These are phyloP conservation scores for Yarrowia deformans DNA, from an alignment of 805 yeast genomes.

Conservation along the genomic window DNA sequence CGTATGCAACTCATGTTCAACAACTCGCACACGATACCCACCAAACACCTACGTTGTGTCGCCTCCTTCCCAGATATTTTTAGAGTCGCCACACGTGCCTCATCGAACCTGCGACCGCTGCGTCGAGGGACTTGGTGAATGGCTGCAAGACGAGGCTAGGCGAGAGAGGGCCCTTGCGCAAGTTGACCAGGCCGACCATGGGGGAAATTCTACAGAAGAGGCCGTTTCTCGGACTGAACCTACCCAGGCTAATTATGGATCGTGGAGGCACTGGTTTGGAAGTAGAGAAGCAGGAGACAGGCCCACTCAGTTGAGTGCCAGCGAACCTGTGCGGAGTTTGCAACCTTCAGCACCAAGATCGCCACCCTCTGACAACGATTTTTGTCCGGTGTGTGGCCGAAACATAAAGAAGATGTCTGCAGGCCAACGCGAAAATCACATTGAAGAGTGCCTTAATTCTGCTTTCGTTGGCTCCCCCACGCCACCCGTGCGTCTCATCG, in stretches of 20 bases:
- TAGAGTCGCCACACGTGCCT: conserved; percentile 61
- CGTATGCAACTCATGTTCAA: conserved; percentile 74
- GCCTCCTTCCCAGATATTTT: conserved; percentile 58
- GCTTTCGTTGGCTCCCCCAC: conserved; percentile 26
- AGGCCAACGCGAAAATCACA: conserved; percentile 7
- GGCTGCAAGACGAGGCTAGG: conserved; percentile 13
- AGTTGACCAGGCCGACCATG: background rate
- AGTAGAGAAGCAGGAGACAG: background rate
- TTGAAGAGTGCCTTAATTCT: conserved; percentile 30
- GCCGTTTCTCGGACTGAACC: background rate
- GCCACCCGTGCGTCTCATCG: conserved; percentile 34
- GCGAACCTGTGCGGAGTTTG: background rate
- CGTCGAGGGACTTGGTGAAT: conserved; percentile 61
- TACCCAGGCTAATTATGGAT: background rate
- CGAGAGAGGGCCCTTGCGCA: background rate
- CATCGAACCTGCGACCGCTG: conserved; percentile 82
- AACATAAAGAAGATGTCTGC: conserved; percentile 7
- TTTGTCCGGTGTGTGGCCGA: conserved; percentile 41
- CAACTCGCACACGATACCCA: conserved; percentile 59
- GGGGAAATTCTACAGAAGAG: background rate
- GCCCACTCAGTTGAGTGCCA: background rate
- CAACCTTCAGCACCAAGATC: conserved; percentile 1
- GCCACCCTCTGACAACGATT: conserved; percentile 32
- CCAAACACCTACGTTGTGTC: conserved; percentile 66
- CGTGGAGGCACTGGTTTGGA: conserved; percentile 26